Conservation (phyloP, 1,284 basidiomycete species). For the Melampsora larici-populina region DNA sequence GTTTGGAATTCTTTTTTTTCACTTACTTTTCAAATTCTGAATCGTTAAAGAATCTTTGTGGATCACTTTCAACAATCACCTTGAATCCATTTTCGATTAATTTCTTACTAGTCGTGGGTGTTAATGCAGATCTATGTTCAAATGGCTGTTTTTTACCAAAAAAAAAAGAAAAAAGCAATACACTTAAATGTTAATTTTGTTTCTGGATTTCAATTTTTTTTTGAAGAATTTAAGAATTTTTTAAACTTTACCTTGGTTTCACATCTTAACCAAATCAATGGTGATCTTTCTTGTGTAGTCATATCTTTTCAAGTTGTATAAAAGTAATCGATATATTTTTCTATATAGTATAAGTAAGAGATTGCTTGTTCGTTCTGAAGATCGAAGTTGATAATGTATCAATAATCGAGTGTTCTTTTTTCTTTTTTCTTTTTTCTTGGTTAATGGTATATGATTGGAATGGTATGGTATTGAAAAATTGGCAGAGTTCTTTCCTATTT, state of each 20-base stretch:
- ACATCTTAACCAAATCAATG: slow-evolving; percentile 64
- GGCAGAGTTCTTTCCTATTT: too few relatives aligned
- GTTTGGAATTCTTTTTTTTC: background rate
- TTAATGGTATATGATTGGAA: too few relatives aligned
- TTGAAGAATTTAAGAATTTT: background rate
- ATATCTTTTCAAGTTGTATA: too few relatives aligned
- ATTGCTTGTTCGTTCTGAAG: too few relatives aligned
- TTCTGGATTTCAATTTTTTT: background rate
- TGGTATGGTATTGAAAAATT: too few relatives aligned
- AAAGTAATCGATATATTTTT: too few relatives aligned
- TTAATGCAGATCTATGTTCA: slow-evolving; percentile 88
- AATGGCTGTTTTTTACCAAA: slow-evolving; percentile 58
- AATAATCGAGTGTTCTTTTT: too few relatives aligned
- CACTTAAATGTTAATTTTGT: slow-evolving; percentile 32
- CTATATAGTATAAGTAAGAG: too few relatives aligned
- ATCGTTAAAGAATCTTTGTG: slow-evolving; percentile 93
- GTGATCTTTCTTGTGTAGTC: background rate
- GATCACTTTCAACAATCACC: slow-evolving; percentile 87
- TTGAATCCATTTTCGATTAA: slow-evolving; percentile 89
- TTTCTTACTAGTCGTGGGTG: slow-evolving; percentile 83
- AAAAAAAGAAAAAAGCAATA: slow-evolving; percentile 51
- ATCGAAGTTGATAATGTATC: too few relatives aligned
- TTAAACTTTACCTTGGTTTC: slow-evolving; percentile 70
- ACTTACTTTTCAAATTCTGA: slow-evolving; percentile 66
- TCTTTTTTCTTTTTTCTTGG: too few relatives aligned